Conservation (phyloP, 306 rosid genomes). For the Prunus dulcis region DNA sequence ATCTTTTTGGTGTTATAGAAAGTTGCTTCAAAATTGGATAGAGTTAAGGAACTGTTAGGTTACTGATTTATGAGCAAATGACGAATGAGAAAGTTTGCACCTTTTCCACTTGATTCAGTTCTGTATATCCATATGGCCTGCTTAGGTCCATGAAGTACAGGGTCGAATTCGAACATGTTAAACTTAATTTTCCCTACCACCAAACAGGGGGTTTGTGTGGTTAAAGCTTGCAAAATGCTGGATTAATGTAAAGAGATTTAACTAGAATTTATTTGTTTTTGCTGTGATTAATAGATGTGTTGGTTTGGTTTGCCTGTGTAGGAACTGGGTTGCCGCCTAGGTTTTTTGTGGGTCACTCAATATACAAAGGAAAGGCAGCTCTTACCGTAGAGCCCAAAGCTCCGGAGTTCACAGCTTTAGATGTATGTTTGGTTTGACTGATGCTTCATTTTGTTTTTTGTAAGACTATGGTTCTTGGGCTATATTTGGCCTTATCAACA, state of each 20-base stretch:
- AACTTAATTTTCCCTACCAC: conserved; percentile 1
- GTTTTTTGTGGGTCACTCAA: conserved; percentile 83
- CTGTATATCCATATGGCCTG: not conserved
- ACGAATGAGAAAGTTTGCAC: not conserved
- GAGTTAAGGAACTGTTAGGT: not conserved
- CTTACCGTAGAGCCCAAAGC: conserved; percentile 79
- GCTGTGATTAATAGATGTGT: conserved; percentile 11
- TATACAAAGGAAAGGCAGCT: conserved; percentile 97
- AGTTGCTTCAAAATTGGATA: conserved; percentile 3
- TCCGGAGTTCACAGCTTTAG: conserved; percentile 68
- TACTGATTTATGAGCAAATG: not conserved
- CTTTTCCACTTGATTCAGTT: not conserved
- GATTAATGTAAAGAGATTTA: not conserved
- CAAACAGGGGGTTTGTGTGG: not conserved
- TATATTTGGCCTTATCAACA: not conserved
- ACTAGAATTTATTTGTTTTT: conserved; percentile 10
- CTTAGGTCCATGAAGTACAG: not conserved
- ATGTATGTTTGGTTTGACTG: conserved; percentile 50
- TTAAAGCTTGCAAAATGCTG: not conserved
- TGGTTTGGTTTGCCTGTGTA: conserved; percentile 33
- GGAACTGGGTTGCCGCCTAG: conserved; percentile 58
- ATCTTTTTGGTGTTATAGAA: conserved; percentile 4
- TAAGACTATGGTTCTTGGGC: not conserved
- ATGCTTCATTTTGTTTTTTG: conserved; percentile 1
- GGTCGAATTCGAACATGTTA: not conserved